Base-by-base conservation (phyloP, 73 alveolate genomes). In the Tetrahymena thermophila region DNA sequence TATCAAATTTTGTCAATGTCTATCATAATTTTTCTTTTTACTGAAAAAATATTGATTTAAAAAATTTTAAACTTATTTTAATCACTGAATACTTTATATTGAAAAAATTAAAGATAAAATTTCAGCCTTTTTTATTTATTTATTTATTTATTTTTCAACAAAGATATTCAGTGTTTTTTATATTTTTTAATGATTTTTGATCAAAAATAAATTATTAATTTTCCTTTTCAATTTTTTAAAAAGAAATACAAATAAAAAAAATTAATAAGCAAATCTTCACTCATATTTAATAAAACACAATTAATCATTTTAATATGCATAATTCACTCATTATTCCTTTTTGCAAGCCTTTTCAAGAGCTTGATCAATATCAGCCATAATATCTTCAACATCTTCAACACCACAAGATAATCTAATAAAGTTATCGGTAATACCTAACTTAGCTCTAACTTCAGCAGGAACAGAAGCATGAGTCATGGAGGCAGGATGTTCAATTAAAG, bases 381-480 rank as follows among this genome's bases (percentile, higher is more conserved):
- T 94, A 96, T 99, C 99, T 42, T 97, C 97, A 34, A 94, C 85
- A 56, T 98, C 97, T 95, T 99, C 99, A 55, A 99, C 93, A 23
- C 99, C 99, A 35, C 96, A 95, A 17, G 99, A 96, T 34, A 99
- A 94, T 95, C 99, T 96, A 94, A 99, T 97, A 37, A 98, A 96
- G 84, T 97, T 98, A 89, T 98, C 98, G 21, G 96, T 97, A 44
- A 99, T 97, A 25, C 99, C 99, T 37, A 97, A 96, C 38, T 96
- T 95, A 84, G 97, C 97, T 96, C 99, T 98, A 93, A 96, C 97
- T 37, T 97, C 99, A 83, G 97, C 98, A 21, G 99, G 98, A 85
- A 99, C 99, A 28, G 97, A 93, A 17, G 97, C 96, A 96, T 99
- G 99, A 95, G 99, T 98, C 99, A 99, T 98, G 6, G 97, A 96